Conservation (phyloP, 148 eudicot species). For the Talinum fruticosum region DNA sequence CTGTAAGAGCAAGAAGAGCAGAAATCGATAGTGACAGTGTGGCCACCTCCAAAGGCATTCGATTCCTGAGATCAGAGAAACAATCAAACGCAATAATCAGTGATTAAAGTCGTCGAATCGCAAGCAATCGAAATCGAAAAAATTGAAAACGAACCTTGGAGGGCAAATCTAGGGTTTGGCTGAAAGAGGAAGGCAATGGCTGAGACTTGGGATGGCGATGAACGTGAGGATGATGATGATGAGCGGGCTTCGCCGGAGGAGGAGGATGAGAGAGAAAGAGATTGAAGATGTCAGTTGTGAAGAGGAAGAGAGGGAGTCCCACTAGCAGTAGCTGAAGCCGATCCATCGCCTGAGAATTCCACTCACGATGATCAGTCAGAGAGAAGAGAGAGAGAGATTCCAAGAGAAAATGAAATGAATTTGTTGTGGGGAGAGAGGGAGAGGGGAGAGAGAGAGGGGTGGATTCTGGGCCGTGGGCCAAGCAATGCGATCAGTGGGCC, state of each 20-base stretch:
- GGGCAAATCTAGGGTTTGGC: slow-evolving; percentile 54
- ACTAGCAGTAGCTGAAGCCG: slow-evolving; percentile 58
- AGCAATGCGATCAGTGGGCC: no score
- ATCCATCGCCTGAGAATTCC: slow-evolving; percentile 43
- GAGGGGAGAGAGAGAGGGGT: no score
- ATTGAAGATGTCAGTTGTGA: slow-evolving; percentile 54
- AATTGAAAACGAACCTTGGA: slow-evolving; percentile 1
- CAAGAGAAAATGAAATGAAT: background rate
- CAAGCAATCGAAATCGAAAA: background rate
- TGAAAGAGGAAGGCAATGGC: slow-evolving; percentile 21
- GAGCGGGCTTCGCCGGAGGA: slow-evolving; percentile 34
- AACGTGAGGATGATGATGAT: slow-evolving; percentile 24
- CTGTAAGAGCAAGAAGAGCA: slow-evolving; percentile 78
- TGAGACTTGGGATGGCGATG: slow-evolving; percentile 21
- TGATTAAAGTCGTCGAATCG: background rate
- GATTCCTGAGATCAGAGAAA: slow-evolving; percentile 24
- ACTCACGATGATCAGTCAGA: background rate
- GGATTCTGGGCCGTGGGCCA: no score
- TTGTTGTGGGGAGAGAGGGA: no score
- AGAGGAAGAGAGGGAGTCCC: slow-evolving; percentile 76
- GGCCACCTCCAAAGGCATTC: slow-evolving; percentile 47
- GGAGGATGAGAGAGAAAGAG: slow-evolving; percentile 59
- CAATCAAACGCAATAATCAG: slow-evolving; percentile 1
- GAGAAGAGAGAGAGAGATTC: background rate
- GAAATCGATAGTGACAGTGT: slow-evolving; percentile 60